Conservation (phyloP, 768 basidiomycete species). For the Trametopsis cervina region DNA sequence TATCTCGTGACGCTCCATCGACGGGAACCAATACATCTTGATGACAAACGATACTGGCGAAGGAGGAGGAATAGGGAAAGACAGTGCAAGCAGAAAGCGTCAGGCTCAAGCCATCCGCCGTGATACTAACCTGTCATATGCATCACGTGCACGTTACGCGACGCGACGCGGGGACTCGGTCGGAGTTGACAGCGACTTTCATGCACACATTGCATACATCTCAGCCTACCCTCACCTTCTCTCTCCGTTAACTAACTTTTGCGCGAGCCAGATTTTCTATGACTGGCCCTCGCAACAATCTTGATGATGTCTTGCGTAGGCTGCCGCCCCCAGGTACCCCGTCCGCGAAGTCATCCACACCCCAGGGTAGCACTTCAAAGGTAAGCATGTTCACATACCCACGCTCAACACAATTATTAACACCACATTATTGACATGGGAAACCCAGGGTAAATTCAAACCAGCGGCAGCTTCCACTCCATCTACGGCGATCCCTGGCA, state of each 20-base stretch:
- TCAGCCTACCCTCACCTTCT: not conserved
- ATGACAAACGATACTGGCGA: not conserved
- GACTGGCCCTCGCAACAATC: conserved; percentile 28
- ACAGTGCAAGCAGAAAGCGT: too few species aligned
- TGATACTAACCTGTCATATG: not conserved
- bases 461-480: not conserved
- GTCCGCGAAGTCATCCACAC: conserved; percentile 33
- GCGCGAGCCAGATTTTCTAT: not conserved
- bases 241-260: not conserved
- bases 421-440: too few species aligned
- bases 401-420: too few species aligned
- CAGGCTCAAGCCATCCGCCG: not conserved
- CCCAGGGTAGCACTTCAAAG: conserved; percentile 1
- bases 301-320: conserved; percentile 31
- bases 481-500: not conserved
- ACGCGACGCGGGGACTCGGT: conserved; percentile 7
- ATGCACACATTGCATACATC: too few species aligned
- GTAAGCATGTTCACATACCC: too few species aligned
- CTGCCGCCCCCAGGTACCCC: conserved; percentile 25
- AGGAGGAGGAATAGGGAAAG: not conserved
- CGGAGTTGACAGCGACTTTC: too few species aligned
- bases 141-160: not conserved
- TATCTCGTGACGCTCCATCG: conserved; percentile 59
- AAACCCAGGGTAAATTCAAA: not conserved
- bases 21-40: conserved; percentile 47